These are phyloP conservation scores for Talaromyces adpressus DNA, from an alignment of 495 filamentous ascomycete species.

Conservation along the genomic window DNA sequence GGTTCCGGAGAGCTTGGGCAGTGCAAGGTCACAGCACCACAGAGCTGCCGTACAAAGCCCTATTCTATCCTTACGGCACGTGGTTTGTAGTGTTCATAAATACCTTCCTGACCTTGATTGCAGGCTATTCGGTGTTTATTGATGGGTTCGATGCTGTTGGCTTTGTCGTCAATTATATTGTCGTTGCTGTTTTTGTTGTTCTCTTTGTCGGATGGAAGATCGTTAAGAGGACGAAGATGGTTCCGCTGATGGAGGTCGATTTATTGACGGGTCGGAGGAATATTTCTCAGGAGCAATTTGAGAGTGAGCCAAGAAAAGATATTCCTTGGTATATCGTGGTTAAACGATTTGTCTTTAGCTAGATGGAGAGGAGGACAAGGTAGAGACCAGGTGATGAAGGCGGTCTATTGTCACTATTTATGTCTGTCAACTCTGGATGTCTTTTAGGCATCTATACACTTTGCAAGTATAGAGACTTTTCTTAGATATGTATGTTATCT, in stretches of 20 bases:
- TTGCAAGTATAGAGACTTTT: too few species aligned
- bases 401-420: background rate
- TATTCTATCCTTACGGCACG: slow-evolving; percentile 56
- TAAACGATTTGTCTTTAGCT: background rate
- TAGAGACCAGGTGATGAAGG: background rate
- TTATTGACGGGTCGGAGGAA: slow-evolving; percentile 50
- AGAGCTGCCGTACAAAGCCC: slow-evolving; percentile 50
- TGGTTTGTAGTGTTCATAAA: slow-evolving; percentile 55
- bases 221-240: slow-evolving; percentile 47
- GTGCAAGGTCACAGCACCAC: slow-evolving; percentile 46
- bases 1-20: slow-evolving; percentile 51
- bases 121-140: slow-evolving; percentile 50
- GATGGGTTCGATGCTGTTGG: slow-evolving; percentile 50
- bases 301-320: background rate
- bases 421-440: background rate
- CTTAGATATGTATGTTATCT: too few species aligned
- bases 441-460: background rate
- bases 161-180: slow-evolving; percentile 63
- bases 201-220: slow-evolving; percentile 55
- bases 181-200: slow-evolving; percentile 56
- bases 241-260: slow-evolving; percentile 49
- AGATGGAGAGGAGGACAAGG: background rate
- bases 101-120: slow-evolving; percentile 57
- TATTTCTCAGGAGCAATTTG: background rate
- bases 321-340: background rate